Evolutionary conservation across 2,329 filamentous ascomycete genomes (phyloP).

Genomic region (Phialophora verrucosa): DNA sequence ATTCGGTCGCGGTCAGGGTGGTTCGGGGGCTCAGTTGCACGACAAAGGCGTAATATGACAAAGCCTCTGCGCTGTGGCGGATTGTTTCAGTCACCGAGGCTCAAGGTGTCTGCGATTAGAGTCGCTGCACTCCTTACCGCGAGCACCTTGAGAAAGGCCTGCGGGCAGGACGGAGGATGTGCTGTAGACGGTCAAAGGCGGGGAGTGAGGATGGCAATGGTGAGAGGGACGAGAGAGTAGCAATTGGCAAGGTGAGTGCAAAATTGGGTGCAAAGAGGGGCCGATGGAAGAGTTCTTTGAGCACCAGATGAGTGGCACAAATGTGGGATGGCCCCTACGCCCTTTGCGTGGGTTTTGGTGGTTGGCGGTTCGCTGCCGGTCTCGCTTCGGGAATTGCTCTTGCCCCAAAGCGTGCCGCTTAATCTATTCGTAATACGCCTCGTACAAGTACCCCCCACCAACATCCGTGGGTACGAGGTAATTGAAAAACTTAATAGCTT

Average conservation of each 20-base stretch:
- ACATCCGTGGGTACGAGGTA: neutral
- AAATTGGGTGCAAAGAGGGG: constrained; percentile 18
- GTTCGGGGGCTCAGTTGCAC: neutral
- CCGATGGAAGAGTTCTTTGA: constrained; percentile 9
- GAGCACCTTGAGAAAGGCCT: neutral
- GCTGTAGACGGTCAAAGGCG: neutral
- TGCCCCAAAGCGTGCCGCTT: neutral
- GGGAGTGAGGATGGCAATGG: constrained; percentile 16
- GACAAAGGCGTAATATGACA: constrained; percentile 27
- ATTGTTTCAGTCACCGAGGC: neutral
- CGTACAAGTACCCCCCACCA: neutral
- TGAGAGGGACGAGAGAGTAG: neutral
- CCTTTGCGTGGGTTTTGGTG: constrained; percentile 8
- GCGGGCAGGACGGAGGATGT: neutral
- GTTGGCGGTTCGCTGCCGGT: neutral
- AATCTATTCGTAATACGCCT: neutral
- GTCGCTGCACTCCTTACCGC: constrained; percentile 1
- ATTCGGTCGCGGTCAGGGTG: constrained; percentile 2
- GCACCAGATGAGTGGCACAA: neutral
- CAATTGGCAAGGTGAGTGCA: neutral
- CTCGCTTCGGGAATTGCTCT: constrained; percentile 26
- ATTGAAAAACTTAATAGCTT: constrained; percentile 7
- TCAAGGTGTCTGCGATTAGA: neutral
- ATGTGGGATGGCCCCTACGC: constrained; percentile 6
- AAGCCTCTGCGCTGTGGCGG: constrained; percentile 11